Evolutionary conservation across 2,329 filamentous ascomycete genomes (phyloP), one percentile per base, ranked within the genome.

Genomic region (Claviceps pazoutovae): DNA sequence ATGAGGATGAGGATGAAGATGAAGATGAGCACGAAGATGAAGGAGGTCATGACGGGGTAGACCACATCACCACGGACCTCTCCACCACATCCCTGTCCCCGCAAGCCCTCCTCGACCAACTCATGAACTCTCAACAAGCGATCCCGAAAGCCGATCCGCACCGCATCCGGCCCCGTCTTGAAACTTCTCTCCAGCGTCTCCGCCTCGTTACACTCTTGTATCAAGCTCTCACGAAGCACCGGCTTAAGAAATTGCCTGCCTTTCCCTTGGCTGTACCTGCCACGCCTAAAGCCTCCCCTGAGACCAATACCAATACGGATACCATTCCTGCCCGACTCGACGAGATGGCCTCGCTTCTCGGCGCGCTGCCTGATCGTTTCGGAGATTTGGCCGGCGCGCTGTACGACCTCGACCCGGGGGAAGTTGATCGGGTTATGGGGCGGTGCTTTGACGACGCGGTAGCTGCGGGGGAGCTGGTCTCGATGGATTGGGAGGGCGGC

Each of bases 301-400:
- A 34, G 11, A 34, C 30, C 9, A 11, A 34, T 11, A 58, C 23
- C 23, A 21, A 21, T 21, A 21, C 21, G 9, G 9, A 34, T 4
- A 58, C 62, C 53, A 57, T 72, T 23, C 65, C 70, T 2, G 59
- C 62, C 50, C 70, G 70, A 1, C 59, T 83, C 0, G 81, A 89
- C 56, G 68, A 75, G 42, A 71, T 82, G 0, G 67, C 86, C 54
- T 63, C 66, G 0, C 60, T 75, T 1, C 67, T 91, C 26, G 75
- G 76, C 51, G 66, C 67, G 16, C 72, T 90, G 17, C 83, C 86
- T 0, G 75, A 86, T 48, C 71, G 73, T 16, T 83, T 87, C 19
- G 84, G 88, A 41, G 82, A 88, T 38, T 65, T 90, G 8, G 84
- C 85, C 0, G 75, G 72, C 49, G 74, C 79, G 0, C 88, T 94